Base-by-base conservation (phyloP, 2,329 filamentous ascomycete species). In the Malbranchea cinnamomea region DNA sequence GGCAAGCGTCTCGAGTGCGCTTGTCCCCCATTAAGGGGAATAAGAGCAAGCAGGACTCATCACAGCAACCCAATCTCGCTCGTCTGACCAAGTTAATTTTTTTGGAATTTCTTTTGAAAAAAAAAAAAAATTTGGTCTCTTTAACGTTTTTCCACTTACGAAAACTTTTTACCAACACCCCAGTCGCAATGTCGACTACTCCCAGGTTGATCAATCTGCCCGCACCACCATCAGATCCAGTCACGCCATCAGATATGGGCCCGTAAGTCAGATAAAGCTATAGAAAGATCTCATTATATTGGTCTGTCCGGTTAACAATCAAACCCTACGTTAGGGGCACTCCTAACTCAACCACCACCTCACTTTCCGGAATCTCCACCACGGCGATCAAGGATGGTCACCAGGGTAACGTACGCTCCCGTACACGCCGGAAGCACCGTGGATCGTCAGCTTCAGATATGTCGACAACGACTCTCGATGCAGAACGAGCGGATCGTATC, bases 301-400 rank as follows among this genome's bases (percentile, higher is more conserved):
- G 36, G 35, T 37, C 45, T 41, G 27, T 28, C 28, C 30, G 31
- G 35, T 41, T 7, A 32, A 31, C 35, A 38, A 31, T 40, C 36
- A 43, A 24, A 45, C 38, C 24, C 42, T 33, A 32, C 18, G 29
- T 41, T 32, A 39, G 16, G 40, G 85, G 87, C 47, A 95, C 87
- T 2, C 87, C 87, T 3, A 94, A 89, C 41, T 92, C 83, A 42
- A 78, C 80, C 23, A 91, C 82, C 3, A 94, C 85, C 8, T 91
- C 84, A 30, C 76, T 95, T 47, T 93, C 83, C 15, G 77, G 84
- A 23, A 69, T 95, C 27, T 92, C 83, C 10, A 94, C 87, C 11
- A 89, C 83, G 8, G 87, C 87, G 30, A 93, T 93, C 65, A 93
- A 94, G 57, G 87, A 95, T 51, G 87, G 87, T 44, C 83, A 94